Conservation (phyloP, 306 rosid genomes). For the Mimosa pudica region DNA sequence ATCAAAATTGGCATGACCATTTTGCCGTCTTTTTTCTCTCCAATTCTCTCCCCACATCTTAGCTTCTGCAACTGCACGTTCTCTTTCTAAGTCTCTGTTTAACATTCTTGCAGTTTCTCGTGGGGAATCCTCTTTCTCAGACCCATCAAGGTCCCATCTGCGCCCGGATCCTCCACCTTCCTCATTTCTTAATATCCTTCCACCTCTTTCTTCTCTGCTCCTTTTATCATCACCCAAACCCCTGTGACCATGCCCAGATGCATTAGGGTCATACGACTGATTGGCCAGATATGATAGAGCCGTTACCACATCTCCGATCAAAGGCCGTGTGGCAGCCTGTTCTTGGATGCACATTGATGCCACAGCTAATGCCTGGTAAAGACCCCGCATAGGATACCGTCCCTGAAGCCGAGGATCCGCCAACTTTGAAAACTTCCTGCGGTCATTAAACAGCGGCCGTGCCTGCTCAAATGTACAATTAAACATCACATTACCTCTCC, state of each 20-base stretch:
- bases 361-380: constrained; percentile 90
- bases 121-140: constrained; percentile 86
- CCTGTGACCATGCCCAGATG: constrained; percentile 54
- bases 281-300: constrained; percentile 88
- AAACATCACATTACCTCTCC: constrained; percentile 22
- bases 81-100: constrained; percentile 75
- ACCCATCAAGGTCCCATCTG: constrained; percentile 80
- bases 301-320: constrained; percentile 90
- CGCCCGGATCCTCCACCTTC: constrained; percentile 79
- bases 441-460: constrained; percentile 84
- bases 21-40: constrained; percentile 80
- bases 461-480: constrained; percentile 52
- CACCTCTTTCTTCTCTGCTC: constrained; percentile 67
- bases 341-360: constrained; percentile 97
- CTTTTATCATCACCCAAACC: constrained; percentile 66
- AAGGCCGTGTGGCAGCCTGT: constrained; percentile 88
- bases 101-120: constrained; percentile 73
- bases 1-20: constrained; percentile 70
- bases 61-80: constrained; percentile 93
- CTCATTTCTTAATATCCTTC: constrained; percentile 64
- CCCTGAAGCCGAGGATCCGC: constrained; percentile 87
- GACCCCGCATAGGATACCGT: constrained; percentile 83
- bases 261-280: constrained; percentile 69
- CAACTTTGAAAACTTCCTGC: constrained; percentile 76
- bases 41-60: constrained; percentile 95